A percentile compares a stretch with the other conserved stretches of the same genome.
Evolutionary conservation across 148 eudicot species (phyloP).

Genomic region (Amaranthus hypochondriacus): DNA sequence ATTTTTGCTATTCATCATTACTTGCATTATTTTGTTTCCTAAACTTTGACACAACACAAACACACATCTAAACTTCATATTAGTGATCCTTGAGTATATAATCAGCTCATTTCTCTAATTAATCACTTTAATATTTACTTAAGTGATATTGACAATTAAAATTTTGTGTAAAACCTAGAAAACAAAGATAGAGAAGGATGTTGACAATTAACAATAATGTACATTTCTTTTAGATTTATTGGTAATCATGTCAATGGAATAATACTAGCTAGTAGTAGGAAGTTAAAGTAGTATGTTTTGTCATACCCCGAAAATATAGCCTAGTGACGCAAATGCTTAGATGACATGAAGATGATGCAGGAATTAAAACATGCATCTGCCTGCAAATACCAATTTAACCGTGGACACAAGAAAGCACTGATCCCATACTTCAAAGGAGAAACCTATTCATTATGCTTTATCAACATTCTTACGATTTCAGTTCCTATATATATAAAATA

Average conservation of each 20-base stretch:
- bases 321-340: constrained; percentile 8
- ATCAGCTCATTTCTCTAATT: too few relatives aligned
- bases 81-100: too few relatives aligned
- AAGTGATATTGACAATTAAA: too few relatives aligned
- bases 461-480: constrained; percentile 9
- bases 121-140: too few relatives aligned
- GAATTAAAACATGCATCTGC: not conserved
- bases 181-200: constrained; percentile 13
- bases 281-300: too few relatives aligned
- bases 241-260: constrained; percentile 6
- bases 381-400: constrained; percentile 23
- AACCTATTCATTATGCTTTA: constrained; percentile 27
- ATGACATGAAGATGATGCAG: not conserved
- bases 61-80: too few relatives aligned
- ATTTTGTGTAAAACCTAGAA: too few relatives aligned
- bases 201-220: constrained; percentile 34
- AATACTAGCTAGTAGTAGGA: too few relatives aligned
- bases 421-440: constrained; percentile 2
- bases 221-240: constrained; percentile 17
- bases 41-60: too few relatives aligned
- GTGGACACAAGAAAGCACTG: constrained; percentile 11
- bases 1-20: too few relatives aligned
- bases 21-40: too few relatives aligned
- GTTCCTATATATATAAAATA: constrained; percentile 12
- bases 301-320: not conserved